Base-by-base conservation (phyloP, 1,284 basidiomycete genomes). In the Leccinum fallax region DNA sequence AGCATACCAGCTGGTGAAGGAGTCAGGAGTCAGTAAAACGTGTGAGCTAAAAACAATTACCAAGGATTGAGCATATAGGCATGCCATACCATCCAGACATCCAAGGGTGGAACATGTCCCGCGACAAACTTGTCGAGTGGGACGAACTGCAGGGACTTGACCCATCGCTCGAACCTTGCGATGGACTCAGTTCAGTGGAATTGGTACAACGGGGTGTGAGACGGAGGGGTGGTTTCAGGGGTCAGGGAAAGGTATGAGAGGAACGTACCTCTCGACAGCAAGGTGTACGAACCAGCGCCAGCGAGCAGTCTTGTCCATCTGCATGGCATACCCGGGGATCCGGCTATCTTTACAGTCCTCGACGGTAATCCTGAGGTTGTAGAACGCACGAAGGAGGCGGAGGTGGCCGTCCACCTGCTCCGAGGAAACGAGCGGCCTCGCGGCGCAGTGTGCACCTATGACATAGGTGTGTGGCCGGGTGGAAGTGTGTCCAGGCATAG, bases 81-180 rank as follows among this genome's bases (percentile, higher is more conserved):
- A 40, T 81, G 81, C 79, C 81, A 81, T 10, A 81, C 76, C 78
- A 81, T 81, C 62, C 78, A 70, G 13, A 83, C 81, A 57, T 81
- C 81, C 15, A 79, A 21, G 10, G 81, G 80, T 0, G 80, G 80
- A n/a, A 78, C 52, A 34, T 78, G 64, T 9, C 36, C 61, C 16
- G 49, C 16, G 38, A 74, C 54, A 52, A 78, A 80, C 49, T 65
- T 66, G 53, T 70, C 70, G 3, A 71, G 60, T 2, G 63, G 43
- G 21, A 67, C 67, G 19, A 65, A 66, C 21, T 65, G 63, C 38
- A 78, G 55, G 2, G 65, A 67, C 24, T 61, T 61, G 9, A 71
- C 63, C 78, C 78, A 79, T 13, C 63, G 67, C 46, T 79, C 71
- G 48, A 79, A 80, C 46, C 78, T 80, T 46, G 34, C 13, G 16